These are phyloP conservation scores for Clavispora santaluciae DNA, from an alignment of 805 yeast genomes.

Conservation along the genomic window DNA sequence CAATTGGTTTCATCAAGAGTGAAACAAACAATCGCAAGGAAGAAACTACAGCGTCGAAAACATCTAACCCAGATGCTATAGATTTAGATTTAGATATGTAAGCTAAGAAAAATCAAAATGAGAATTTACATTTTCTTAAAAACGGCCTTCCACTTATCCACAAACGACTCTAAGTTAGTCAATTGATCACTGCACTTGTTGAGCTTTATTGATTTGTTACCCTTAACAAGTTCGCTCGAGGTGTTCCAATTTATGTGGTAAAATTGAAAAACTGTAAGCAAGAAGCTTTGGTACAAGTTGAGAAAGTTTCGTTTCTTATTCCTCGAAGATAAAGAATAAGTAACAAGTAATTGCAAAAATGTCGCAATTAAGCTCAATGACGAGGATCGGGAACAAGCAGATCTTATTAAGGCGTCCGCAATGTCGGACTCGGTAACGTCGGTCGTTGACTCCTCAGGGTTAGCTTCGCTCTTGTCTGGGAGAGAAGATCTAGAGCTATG, in stretches of 20 bases:
- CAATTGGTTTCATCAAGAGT: constrained; percentile 45
- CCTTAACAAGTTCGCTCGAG: constrained; percentile 27
- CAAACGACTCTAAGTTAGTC: constrained; percentile 32
- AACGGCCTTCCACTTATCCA: constrained; percentile 33
- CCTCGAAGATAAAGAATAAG: constrained; percentile 31
- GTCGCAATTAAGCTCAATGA: constrained; percentile 27
- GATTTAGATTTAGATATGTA: constrained; percentile 47
- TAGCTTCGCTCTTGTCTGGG: no score
- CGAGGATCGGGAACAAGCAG: constrained; percentile 19
- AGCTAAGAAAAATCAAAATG: not conserved
- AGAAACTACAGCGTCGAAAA: not conserved
- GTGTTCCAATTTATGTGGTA: constrained; percentile 42
- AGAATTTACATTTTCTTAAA: constrained; percentile 20
- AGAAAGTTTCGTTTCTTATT: constrained; percentile 24
- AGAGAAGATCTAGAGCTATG: constrained; percentile 5
- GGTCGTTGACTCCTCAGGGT: no score
- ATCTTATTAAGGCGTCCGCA: not conserved
- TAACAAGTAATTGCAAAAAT: constrained; percentile 30
- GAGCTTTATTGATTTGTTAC: constrained; percentile 33
- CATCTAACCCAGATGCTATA: constrained; percentile 54
- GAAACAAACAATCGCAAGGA: constrained; percentile 6
- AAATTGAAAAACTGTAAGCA: constrained; percentile 29
- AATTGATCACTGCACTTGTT: constrained; percentile 31
- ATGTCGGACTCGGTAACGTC: constrained; percentile 8
- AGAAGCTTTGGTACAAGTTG: constrained; percentile 29